These are phyloP conservation scores for Pelagophyceae sp. DNA, from an alignment of 352 stramenopile genomes.

Conservation along the genomic window DNA sequence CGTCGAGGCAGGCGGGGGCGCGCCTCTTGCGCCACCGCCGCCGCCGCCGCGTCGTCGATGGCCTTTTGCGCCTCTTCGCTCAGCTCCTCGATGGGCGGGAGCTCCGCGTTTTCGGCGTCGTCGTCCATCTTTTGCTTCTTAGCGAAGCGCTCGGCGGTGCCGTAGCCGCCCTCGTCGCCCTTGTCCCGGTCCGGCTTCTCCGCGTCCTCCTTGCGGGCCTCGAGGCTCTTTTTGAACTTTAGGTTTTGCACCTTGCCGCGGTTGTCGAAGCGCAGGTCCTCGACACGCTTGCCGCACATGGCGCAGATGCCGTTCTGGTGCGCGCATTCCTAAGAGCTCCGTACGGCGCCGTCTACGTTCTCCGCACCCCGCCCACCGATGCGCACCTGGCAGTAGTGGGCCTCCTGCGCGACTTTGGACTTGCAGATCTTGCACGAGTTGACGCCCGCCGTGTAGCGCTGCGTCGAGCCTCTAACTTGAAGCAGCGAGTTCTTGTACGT, in stretches of 20 bases:
- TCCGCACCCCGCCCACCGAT: no score
- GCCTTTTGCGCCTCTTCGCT: background rate
- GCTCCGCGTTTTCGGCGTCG: background rate
- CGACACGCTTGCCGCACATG: slow-evolving; percentile 10
- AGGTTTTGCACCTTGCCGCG: background rate
- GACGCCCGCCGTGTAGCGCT: slow-evolving; percentile 48
- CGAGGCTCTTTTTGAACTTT: background rate
- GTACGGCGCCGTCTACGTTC: no score
- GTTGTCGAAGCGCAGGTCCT: slow-evolving; percentile 9
- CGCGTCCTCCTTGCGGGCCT: background rate
- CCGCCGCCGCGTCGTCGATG: background rate
- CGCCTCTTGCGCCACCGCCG: background rate
- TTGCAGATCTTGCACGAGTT: slow-evolving; percentile 58
- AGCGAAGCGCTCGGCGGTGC: background rate
- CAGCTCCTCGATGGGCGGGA: background rate
- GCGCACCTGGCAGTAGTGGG: slow-evolving; percentile 52
- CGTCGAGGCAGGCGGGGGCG: background rate
- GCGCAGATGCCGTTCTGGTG: slow-evolving; percentile 58
- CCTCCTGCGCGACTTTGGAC: slow-evolving; percentile 44
- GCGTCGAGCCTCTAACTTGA: slow-evolving; percentile 42
- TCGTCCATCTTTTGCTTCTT: background rate
- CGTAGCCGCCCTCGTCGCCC: slow-evolving; percentile 5
- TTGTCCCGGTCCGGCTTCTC: no score
- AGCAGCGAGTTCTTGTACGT: slow-evolving; percentile 40
- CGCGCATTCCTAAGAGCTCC: slow-evolving; percentile 50